These are phyloP conservation scores for Peniophora sp. DNA, from an alignment of 1,284 basidiomycete genomes.

Conservation along the genomic window DNA sequence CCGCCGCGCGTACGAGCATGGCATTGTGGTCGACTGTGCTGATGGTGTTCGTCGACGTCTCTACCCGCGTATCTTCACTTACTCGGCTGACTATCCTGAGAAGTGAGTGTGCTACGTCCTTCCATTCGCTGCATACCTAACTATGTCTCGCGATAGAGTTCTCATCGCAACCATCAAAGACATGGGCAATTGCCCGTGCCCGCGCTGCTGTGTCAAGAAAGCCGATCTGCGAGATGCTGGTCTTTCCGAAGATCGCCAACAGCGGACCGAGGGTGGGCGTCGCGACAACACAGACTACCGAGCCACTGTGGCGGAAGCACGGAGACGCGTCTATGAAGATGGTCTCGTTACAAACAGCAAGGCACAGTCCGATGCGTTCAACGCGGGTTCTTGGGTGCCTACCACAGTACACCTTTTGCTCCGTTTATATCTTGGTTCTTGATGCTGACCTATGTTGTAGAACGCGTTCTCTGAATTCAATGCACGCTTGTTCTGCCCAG, in stretches of 20 bases:
- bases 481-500: no score
- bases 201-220: constrained; percentile 9
- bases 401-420: constrained; percentile 7
- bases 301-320: constrained; percentile 6
- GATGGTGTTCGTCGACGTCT: no score
- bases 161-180: constrained; percentile 11
- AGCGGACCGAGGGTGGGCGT: neutral
- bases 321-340: constrained; percentile 11
- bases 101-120: no score
- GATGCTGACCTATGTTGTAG: neutral
- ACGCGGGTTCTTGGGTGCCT: constrained; percentile 11
- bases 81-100: no score
- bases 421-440: neutral
- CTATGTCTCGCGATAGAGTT: no score
- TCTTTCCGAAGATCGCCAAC: constrained; percentile 4
- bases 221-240: constrained; percentile 6
- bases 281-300: neutral
- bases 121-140: no score
- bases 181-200: constrained; percentile 11
- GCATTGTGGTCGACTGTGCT: no score
- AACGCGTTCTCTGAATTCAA: constrained; percentile 3
- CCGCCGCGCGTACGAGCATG: no score
- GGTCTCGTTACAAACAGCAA: constrained; percentile 8
- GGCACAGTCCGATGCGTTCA: constrained; percentile 8
- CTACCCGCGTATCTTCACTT: no score